Evolutionary conservation across 2,329 filamentous ascomycete species (phyloP).

Genomic region (Diaporthe australafricana): DNA sequence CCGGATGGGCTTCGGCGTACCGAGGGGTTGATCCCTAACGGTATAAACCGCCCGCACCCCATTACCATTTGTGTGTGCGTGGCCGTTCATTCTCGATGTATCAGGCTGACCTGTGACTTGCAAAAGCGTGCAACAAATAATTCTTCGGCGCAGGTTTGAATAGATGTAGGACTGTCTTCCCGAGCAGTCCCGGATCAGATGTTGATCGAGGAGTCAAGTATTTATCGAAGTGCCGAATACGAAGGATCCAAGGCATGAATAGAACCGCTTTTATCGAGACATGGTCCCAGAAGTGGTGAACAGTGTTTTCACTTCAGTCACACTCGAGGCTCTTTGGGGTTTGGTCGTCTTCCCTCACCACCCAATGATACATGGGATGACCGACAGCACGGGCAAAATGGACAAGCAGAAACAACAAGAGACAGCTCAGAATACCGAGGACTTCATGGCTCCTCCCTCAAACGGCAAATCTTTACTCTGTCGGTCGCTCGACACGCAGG

Average conservation of each 20-base stretch:
- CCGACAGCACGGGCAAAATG: background rate
- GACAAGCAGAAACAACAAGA: background rate
- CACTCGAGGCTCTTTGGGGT: background rate
- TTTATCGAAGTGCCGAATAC: slow-evolving; percentile 13
- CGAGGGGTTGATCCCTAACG: slow-evolving; percentile 51
- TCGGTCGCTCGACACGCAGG: slow-evolving; percentile 18
- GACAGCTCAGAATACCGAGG: background rate
- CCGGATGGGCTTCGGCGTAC: slow-evolving; percentile 53
- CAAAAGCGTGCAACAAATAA: slow-evolving; percentile 20
- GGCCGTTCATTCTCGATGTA: slow-evolving; percentile 20
- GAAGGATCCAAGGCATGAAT: background rate
- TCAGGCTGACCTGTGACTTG: background rate
- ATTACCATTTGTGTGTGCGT: slow-evolving; percentile 36
- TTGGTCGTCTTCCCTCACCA: background rate
- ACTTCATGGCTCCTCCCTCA: slow-evolving; percentile 18
- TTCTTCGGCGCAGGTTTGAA: background rate
- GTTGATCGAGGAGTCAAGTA: slow-evolving; percentile 4
- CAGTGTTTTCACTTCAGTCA: slow-evolving; percentile 2
- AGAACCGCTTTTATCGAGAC: slow-evolving; percentile 4
- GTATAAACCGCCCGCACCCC: slow-evolving; percentile 44
- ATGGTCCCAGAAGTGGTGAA: slow-evolving; percentile 7
- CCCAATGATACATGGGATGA: slow-evolving; percentile 2
- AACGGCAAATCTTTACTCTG: slow-evolving; percentile 2
- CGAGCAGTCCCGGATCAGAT: background rate
- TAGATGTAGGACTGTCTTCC: background rate